Percentiles rank a stretch among this genome's conserved stretches.
These are phyloP conservation scores for Glonium stellatum DNA, from an alignment of 495 filamentous ascomycete species.

Conservation along the genomic window DNA sequence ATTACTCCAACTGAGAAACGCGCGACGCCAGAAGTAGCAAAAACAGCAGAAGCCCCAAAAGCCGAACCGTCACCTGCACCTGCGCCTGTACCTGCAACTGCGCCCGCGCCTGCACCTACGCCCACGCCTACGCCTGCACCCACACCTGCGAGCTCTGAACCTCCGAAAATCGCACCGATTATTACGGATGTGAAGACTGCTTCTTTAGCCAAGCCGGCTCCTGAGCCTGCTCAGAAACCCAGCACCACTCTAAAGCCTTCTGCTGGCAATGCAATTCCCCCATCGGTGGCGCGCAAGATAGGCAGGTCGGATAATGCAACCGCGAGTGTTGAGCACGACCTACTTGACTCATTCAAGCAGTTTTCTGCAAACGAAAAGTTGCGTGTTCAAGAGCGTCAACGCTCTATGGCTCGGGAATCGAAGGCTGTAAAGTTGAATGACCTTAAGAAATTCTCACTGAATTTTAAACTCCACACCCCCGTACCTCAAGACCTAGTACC, in stretches of 20 bases:
- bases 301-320: constrained; percentile 50
- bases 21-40: constrained; percentile 19
- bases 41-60: constrained; percentile 36
- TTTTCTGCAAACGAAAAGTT: constrained; percentile 75
- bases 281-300: constrained; percentile 29
- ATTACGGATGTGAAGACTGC: constrained; percentile 23
- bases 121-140: no score
- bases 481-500: constrained; percentile 87
- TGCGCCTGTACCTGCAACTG: neutral
- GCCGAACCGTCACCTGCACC: constrained; percentile 4
- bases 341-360: constrained; percentile 69
- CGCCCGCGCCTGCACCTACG: constrained; percentile 21
- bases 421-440: constrained; percentile 88
- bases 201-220: constrained; percentile 20
- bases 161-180: constrained; percentile 19
- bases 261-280: constrained; percentile 18
- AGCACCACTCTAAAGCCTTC: constrained; percentile 31
- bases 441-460: constrained; percentile 86
- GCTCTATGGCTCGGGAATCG: constrained; percentile 58
- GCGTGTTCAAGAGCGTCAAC: constrained; percentile 63
- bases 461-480: constrained; percentile 85
- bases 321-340: constrained; percentile 68
- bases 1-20: constrained; percentile 26
- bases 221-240: constrained; percentile 34
- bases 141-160: constrained; percentile 25